A percentile compares a stretch with the other conserved stretches of the same genome.
These are phyloP conservation scores for Pseudozyma sp. DNA, from an alignment of 1,284 basidiomycete species.

Conservation along the genomic window DNA sequence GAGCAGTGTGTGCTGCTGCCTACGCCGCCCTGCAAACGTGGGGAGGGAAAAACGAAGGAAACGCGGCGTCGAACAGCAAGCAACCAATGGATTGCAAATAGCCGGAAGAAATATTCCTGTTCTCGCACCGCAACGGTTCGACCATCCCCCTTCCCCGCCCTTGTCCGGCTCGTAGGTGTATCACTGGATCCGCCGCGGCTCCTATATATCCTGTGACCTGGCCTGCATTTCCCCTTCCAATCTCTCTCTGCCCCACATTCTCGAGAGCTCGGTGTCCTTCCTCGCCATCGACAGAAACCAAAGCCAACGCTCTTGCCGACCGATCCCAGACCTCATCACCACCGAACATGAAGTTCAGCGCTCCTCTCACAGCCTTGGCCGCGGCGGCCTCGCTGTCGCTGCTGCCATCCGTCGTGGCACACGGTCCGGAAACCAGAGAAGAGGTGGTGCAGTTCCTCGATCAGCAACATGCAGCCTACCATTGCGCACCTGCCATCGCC, in stretches of 20 bases:
- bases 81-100: constrained; percentile 22
- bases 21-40: background rate
- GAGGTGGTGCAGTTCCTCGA: constrained; percentile 64
- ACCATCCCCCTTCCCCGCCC: constrained; percentile 7
- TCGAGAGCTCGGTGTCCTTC: too few relatives aligned
- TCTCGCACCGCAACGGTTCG: background rate
- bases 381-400: constrained; percentile 37
- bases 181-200: too few relatives aligned
- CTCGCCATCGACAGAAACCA: too few relatives aligned
- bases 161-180: background rate
- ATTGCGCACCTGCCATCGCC: constrained; percentile 69
- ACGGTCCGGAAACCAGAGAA: constrained; percentile 63
- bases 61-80: background rate
- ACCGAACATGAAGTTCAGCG: constrained; percentile 39
- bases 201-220: too few relatives aligned
- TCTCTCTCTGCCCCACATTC: too few relatives aligned
- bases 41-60: constrained; percentile 5
- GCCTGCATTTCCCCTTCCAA: too few relatives aligned
- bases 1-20: too few relatives aligned
- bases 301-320: background rate
- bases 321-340: background rate
- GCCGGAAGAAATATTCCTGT: constrained; percentile 36
- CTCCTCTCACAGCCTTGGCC: constrained; percentile 34
- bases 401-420: constrained; percentile 52
- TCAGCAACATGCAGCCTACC: constrained; percentile 67